These are phyloP conservation scores for Straminergon stramineum DNA, from an alignment of 225 moss, liverwort and hornwort genomes.

Conservation along the genomic window DNA sequence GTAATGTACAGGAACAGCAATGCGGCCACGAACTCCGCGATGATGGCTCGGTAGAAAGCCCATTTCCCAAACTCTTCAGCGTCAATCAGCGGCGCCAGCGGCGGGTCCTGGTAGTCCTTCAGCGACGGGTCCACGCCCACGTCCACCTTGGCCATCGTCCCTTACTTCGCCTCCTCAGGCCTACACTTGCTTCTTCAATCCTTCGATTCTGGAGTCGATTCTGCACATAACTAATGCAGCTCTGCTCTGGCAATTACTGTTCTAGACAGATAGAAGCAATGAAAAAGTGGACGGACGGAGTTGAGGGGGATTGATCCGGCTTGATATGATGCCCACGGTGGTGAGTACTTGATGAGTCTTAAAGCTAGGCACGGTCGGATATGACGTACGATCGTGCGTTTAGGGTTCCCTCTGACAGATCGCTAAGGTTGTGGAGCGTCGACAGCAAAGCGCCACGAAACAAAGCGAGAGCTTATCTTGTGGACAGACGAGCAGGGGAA, in stretches of 20 bases:
- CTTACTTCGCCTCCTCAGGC: not conserved
- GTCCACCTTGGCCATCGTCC: slow-evolving; percentile 1
- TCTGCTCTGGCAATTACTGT: not conserved
- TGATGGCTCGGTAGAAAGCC: slow-evolving; percentile 35
- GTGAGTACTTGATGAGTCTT: not conserved
- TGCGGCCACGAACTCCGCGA: slow-evolving; percentile 37
- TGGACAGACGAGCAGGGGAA: not conserved
- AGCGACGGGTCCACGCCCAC: slow-evolving; percentile 16
- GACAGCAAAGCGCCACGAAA: not conserved
- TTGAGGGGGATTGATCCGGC: not conserved
- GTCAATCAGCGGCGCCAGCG: slow-evolving; percentile 9
- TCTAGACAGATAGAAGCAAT: not conserved
- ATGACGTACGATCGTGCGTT: not conserved
- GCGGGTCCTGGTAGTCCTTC: slow-evolving; percentile 37
- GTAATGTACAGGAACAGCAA: slow-evolving; percentile 36
- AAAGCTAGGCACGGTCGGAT: not conserved
- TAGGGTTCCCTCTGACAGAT: not conserved
- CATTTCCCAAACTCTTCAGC: slow-evolving; percentile 4
- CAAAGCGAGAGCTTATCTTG: not conserved
- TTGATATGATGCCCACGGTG: not conserved
- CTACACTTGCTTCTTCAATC: not conserved
- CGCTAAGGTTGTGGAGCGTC: not conserved
- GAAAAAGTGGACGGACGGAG: not conserved
- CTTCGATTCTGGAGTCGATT: not conserved
- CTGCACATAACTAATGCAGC: not conserved